Evolutionary conservation across 2,329 filamentous ascomycete species (phyloP), one percentile per base, ranked within the genome.

Genomic region (Scopulariopsis brevicaulis): DNA sequence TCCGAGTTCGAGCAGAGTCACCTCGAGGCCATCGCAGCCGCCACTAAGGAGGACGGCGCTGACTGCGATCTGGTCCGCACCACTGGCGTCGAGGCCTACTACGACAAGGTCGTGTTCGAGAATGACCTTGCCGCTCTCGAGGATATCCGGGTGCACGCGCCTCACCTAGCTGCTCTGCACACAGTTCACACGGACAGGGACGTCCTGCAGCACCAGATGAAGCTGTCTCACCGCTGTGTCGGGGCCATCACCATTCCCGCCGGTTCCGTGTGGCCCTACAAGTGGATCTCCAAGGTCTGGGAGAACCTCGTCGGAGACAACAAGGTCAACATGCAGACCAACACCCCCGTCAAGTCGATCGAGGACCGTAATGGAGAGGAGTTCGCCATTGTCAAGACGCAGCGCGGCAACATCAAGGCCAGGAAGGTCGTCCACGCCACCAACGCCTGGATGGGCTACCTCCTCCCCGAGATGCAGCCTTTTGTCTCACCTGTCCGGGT

Each of bases 371-470:
- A 55, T 10, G 28, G 32, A 1, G 48, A 54, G 5, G 59, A 59
- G 3, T 62, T 58, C 24, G 59, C 61, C 51, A 54, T 54, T 7
- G 58, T 65, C 6, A 24, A 60, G 20, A 65, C 66, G 3, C 55
- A 59, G 24, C 60, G 63, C 3, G 66, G 66, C 3, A 55, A 46
- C 10, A 62, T 67, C 15, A 54, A 54, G 20, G 62, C 63, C 7
- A 59, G 50, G 3, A 55, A 62, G 4, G 59, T 68, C 14, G 58
- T 68, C 0, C 64, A 66, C 25, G 64, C 65, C 4, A 65, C 65
- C 10, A 68, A 68, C 37, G 65, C 58, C n/a, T 67, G 63, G 60
- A 55, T 65, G 15, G 61, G 64, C 10, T 58, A 61, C n/a, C 57
- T 66, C 1, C 48, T 67, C 2, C 65, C 63, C 2, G 64, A 66